These are phyloP conservation scores for Botryotinia calthae DNA, from an alignment of 2,329 filamentous ascomycete genomes.

Conservation along the genomic window DNA sequence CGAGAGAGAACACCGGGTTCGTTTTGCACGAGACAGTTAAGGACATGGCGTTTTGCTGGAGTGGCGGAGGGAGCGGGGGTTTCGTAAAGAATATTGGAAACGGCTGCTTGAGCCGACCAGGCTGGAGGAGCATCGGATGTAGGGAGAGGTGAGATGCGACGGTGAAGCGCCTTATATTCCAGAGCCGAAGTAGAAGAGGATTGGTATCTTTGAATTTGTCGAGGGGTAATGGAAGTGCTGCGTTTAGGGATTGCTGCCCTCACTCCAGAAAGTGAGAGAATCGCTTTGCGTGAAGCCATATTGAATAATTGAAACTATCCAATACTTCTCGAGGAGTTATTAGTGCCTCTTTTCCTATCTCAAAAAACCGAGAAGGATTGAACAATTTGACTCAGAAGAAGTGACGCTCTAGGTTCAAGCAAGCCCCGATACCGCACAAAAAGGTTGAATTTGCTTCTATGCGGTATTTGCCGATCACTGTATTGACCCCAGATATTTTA, in stretches of 20 bases:
- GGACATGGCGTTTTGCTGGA: constrained; percentile 88
- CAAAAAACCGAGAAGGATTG: constrained; percentile 15
- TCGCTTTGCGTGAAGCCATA: constrained; percentile 38
- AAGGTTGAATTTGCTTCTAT: constrained; percentile 6
- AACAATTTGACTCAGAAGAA: constrained; percentile 15
- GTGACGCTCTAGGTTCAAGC: constrained; percentile 1
- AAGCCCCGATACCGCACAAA: constrained; percentile 21
- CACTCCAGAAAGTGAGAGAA: constrained; percentile 32
- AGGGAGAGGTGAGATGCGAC: constrained; percentile 81
- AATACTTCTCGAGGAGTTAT: background rate
- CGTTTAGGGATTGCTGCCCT: constrained; percentile 30
- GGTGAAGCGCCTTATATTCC: constrained; percentile 95
- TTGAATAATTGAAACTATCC: constrained; percentile 16
- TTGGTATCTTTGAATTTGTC: constrained; percentile 37
- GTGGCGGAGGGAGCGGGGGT: constrained; percentile 79
- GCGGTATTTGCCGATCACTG: background rate
- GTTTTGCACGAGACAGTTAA: constrained; percentile 98
- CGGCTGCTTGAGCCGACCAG: constrained; percentile 89
- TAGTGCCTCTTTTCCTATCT: constrained; percentile 17
- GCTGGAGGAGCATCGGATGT: constrained; percentile 72
- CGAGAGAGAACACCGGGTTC: constrained; percentile 96
- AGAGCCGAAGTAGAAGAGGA: constrained; percentile 83
- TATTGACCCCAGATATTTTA: constrained; percentile 18
- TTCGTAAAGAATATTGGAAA: constrained; percentile 98
- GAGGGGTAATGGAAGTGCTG: constrained; percentile 26